Evolutionary conservation across 768 basidiomycete genomes (phyloP), one percentile per base, ranked within the genome.

Genomic region (Mrakia frigida): DNA sequence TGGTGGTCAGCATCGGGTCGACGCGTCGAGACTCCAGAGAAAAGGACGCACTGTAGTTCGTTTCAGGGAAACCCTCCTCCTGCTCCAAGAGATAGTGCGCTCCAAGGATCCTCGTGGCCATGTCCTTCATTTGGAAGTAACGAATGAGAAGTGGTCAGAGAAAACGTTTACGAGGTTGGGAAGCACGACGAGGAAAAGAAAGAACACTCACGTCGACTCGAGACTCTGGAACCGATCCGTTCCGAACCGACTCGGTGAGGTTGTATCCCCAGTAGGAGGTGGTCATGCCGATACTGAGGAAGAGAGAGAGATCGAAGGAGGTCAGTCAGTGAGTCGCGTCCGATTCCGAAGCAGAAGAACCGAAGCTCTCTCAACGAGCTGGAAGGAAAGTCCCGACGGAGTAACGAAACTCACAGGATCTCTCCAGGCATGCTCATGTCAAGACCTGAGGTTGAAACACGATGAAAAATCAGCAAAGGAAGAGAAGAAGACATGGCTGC

Each of bases 81-180:
- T 85, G 84, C 7, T 80, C 82, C 18, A 81, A 41, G 33, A 83
- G 77, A 75, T 79, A 84, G 78, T 80, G 85, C 0, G 79, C 80
- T 21, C 90, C 89, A 16, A 92, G 81, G 76, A 92, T 89, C 31
- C 91, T 88, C 5, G 87, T 87, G 0, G 90, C 91, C 86, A 91
- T 87, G 81, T 92, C 89, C 73, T 74, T 80, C 59, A 83, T 33
- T 23, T 83, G 74, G 4, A 18, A n/a, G n/a, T n/a, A n/a, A n/a
- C n/a, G 90, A 86, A 71, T 94, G 90, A 3, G 88, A 89, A 59
- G 89, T 81, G 93, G 91, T 63, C 87, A 83, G 25, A 95, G 70
- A 86, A 89, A 39, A 23, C 39, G 33, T 4, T 3, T 7, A 4
- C 6, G 21, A 23, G 53, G n/a, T n/a, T n/a, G n/a, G n/a, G n/a